Conservation (phyloP, 345 rosid species). For the Linum lewisii region DNA sequence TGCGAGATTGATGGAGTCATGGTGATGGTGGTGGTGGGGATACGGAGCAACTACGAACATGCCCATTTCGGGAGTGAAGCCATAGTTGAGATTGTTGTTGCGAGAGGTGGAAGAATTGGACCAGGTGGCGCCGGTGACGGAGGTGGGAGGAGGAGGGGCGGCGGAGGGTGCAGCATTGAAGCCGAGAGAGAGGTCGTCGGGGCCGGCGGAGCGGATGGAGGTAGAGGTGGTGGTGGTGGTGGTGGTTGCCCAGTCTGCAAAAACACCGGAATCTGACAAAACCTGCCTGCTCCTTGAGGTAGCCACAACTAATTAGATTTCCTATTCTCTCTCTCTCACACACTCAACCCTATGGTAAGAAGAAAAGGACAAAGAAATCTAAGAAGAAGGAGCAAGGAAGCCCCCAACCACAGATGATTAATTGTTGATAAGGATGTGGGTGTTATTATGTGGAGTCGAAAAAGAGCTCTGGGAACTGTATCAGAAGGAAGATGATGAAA, state of each 20-base stretch:
- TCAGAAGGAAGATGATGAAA: constrained; percentile 15
- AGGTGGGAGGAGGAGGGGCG: constrained; percentile 21
- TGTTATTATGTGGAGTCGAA: constrained; percentile 30
- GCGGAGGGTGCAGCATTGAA: constrained; percentile 73
- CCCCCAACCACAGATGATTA: neutral
- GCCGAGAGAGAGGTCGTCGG: constrained; percentile 94
- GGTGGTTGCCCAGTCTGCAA: constrained; percentile 75
- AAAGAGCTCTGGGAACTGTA: constrained; percentile 21
- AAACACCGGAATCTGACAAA: constrained; percentile 81
- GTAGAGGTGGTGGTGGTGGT: constrained; percentile 45
- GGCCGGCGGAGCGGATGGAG: constrained; percentile 44
- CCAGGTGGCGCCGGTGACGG: constrained; percentile 46
- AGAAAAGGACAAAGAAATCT: too few species aligned
- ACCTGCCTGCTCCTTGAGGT: constrained; percentile 73
- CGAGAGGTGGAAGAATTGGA: constrained; percentile 25
- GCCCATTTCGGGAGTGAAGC: constrained; percentile 64
- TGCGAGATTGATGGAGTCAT: constrained; percentile 26
- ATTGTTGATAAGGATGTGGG: constrained; percentile 30
- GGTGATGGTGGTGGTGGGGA: constrained; percentile 37
- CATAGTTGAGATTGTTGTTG: constrained; percentile 32
- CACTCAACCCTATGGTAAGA: constrained; percentile 17
- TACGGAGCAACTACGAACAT: constrained; percentile 79
- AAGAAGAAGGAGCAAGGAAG: too few species aligned
- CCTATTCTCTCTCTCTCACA: neutral
- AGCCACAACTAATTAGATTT: constrained; percentile 63